phyloP scores from a whole-genome alignment of 2,329 filamentous ascomycete genomes.

The Boeremia exigua region DNA sequence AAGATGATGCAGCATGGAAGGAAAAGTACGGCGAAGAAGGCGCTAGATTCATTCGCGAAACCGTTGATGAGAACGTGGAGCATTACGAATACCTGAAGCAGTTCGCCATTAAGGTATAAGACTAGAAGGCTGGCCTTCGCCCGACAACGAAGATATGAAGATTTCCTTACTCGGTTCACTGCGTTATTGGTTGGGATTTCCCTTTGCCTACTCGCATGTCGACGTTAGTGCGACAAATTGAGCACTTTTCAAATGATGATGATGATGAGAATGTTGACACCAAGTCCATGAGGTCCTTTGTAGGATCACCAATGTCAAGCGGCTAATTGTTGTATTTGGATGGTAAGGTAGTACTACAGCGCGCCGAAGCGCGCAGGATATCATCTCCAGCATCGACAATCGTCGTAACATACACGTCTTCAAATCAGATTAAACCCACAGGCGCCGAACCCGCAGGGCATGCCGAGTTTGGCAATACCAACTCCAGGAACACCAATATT shows the following conservation, averaged over 20 bases:
- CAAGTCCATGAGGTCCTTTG: neutral
- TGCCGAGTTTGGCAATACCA: constrained; percentile 2
- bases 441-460: neutral
- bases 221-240: too few species aligned
- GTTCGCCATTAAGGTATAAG: constrained; percentile 67
- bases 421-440: neutral
- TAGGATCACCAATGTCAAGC: neutral
- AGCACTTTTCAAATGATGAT: too few species aligned
- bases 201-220: too few species aligned
- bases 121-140: constrained; percentile 20
- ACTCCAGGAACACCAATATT: constrained; percentile 17
- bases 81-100: constrained; percentile 84
- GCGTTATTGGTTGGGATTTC: too few species aligned
- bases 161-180: neutral
- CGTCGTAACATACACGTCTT: neutral
- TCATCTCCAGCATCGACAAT: constrained; percentile 4
- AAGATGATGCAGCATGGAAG: constrained; percentile 73
- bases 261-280: neutral
- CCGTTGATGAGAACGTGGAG: constrained; percentile 72
- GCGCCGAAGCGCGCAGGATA: constrained; percentile 18
- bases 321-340: neutral
- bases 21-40: constrained; percentile 76
- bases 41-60: constrained; percentile 71
- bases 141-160: neutral
- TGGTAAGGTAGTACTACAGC: constrained; percentile 12